Evolutionary conservation across 1,284 basidiomycete species (phyloP).

Genomic region (Ceratobasidium sp.): DNA sequence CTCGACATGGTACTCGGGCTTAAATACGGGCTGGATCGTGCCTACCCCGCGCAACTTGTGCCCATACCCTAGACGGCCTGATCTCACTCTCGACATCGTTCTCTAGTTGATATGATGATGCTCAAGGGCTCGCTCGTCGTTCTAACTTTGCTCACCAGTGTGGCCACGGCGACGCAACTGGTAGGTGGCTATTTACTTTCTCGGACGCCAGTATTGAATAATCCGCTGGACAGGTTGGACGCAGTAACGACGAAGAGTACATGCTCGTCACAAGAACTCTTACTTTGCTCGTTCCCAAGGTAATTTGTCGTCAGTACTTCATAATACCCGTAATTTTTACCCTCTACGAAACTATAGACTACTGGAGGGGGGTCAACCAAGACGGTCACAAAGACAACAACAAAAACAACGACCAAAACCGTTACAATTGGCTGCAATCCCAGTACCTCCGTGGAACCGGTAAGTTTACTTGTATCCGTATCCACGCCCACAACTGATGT

Average conservation of each 20-base stretch:
- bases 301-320: background rate
- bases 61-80: background rate
- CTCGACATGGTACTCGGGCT: background rate
- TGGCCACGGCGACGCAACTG: background rate
- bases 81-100: background rate
- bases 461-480: background rate
- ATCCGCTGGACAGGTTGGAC: constrained; percentile 6
- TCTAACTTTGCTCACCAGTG: background rate
- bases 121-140: background rate
- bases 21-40: background rate
- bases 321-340: background rate
- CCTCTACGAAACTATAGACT: background rate
- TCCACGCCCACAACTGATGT: background rate
- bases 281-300: constrained; percentile 37
- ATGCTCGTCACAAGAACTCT: constrained; percentile 31
- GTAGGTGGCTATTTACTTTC: background rate
- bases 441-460: constrained; percentile 16
- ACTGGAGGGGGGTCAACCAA: background rate
- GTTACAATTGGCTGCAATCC: constrained; percentile 19
- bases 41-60: background rate
- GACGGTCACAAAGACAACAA: constrained; percentile 41
- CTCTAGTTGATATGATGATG: constrained; percentile 8
- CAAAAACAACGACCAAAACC: constrained; percentile 22
- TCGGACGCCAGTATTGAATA: background rate
- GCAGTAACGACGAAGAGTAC: constrained; percentile 20